Percentiles rank a stretch among this genome's conserved stretches.
phyloP scores from a whole-genome alignment of 2,329 filamentous ascomycete species.

The Drechslerella dactyloides region DNA sequence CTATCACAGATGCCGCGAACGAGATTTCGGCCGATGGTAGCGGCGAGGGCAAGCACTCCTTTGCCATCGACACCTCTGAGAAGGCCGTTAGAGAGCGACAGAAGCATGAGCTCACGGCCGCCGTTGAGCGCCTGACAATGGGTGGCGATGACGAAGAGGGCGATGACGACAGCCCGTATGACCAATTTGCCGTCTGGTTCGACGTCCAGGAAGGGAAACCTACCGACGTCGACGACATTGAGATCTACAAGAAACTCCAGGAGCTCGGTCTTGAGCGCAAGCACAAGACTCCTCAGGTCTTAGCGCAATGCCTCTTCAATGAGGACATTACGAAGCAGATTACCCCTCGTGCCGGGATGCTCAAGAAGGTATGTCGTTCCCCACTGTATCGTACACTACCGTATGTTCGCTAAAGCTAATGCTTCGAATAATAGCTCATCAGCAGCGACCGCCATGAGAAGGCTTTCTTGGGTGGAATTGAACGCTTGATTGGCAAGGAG shows the following conservation, averaged over 20 bases:
- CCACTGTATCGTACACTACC: background rate
- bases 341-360: conserved; percentile 77
- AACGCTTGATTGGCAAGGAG: conserved; percentile 85
- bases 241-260: conserved; percentile 95
- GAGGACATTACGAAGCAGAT: conserved; percentile 85
- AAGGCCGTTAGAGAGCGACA: conserved; percentile 94
- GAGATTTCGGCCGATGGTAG: conserved; percentile 68
- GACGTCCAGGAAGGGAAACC: conserved; percentile 70
- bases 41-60: conserved; percentile 78
- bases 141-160: conserved; percentile 73
- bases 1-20: conserved; percentile 71
- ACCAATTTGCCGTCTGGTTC: conserved; percentile 93
- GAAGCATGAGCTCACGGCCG: conserved; percentile 80
- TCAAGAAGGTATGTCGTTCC: conserved; percentile 75
- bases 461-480: conserved; percentile 90
- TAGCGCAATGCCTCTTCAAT: conserved; percentile 92
- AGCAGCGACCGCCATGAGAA: conserved; percentile 87
- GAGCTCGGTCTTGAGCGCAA: conserved; percentile 93
- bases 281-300: conserved; percentile 88
- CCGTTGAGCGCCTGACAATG: conserved; percentile 89
- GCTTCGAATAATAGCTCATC: conserved; percentile 62
- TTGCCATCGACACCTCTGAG: conserved; percentile 96
- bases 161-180: conserved; percentile 83
- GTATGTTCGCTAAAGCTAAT: conserved; percentile 55
- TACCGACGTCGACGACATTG: conserved; percentile 82